Base-by-base conservation (phyloP, 768 basidiomycete species). In the Clitopilus passeckerianus region DNA sequence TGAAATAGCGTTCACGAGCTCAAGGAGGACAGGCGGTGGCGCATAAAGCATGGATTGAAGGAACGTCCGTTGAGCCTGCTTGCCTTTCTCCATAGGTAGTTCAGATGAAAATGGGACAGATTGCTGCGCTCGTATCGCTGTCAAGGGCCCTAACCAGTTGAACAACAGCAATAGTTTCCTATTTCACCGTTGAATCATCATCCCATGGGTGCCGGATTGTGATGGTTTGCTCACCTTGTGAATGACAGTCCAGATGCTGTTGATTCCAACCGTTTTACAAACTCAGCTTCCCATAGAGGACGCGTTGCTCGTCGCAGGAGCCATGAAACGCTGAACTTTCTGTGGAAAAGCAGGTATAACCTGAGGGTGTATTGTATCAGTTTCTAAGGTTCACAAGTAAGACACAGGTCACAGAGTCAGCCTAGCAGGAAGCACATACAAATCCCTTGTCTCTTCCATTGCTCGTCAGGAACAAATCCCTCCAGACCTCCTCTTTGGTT, bases 391-490 rank as follows among this genome's bases (percentile, higher is more conserved):
- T 18, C 15, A 50, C 12, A 3, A 4, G 22, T 18, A 18, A 16
- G 16, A 50, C 3, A 4, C 5, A 20, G 12, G 18, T 9, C 46
- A 50, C 46, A 30, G 27, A 30, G 22, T 34, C 27, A 30, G 24
- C 18, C 37, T 15, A 22, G 16, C 24, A 35, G 27, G 43, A 35
- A 33, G 33, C 4, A 81, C 90, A 67, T 74, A 93, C 91, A 68
- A 94, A 87, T 27, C 86, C 84, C 75, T 94, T 94, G 72, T 94
- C 92, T 65, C 92, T 80, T 55, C 92, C 92, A 63, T 83, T 80
- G 64, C 88, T 90, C 27, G 90, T 87, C 66, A 85, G 78, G 57
- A 93, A 75, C 70, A 93, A 83, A 59, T 93, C 92, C 62, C 86
- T 79, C 90, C 89, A 92, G 6, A 94, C 81, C 33, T 91, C 90